Percentiles rank a stretch among this genome's conserved stretches.
These are phyloP conservation scores for Lecanicillium sp. DNA, from an alignment of 2,329 filamentous ascomycete species.

Conservation along the genomic window DNA sequence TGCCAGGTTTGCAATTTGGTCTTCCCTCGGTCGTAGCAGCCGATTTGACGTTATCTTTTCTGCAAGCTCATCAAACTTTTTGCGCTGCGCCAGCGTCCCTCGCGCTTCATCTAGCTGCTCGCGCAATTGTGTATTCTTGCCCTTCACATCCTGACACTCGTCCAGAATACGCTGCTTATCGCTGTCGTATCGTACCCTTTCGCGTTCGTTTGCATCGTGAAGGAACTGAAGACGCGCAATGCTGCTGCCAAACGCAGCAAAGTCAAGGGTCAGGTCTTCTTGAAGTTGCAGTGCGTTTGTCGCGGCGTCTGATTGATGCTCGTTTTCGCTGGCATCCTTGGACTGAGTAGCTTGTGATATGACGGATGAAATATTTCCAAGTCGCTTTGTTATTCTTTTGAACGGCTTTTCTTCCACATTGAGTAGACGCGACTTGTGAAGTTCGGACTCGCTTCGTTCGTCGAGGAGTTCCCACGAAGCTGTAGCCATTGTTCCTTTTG, in stretches of 20 bases:
- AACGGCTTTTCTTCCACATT: constrained; percentile 90
- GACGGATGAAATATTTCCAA: constrained; percentile 61
- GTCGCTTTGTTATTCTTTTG: constrained; percentile 75
- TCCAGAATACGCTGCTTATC: constrained; percentile 73
- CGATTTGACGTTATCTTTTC: constrained; percentile 79
- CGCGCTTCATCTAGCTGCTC: constrained; percentile 70
- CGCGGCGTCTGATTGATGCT: constrained; percentile 30
- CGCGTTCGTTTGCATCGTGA: constrained; percentile 69
- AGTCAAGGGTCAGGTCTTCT: constrained; percentile 80
- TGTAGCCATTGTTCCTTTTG: constrained; percentile 25
- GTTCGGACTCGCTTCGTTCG: constrained; percentile 68
- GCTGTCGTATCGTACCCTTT: constrained; percentile 73
- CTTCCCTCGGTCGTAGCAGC: constrained; percentile 72
- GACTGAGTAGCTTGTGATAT: constrained; percentile 26
- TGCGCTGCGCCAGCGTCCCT: constrained; percentile 66
- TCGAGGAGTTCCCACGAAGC: constrained; percentile 61
- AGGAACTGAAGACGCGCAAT: constrained; percentile 85
- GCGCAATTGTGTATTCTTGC: constrained; percentile 64
- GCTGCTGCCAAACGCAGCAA: constrained; percentile 78
- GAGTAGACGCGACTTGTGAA: constrained; percentile 80
- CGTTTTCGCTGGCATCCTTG: constrained; percentile 21
- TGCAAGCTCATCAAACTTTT: constrained; percentile 80
- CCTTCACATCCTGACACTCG: constrained; percentile 69
- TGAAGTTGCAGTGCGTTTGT: constrained; percentile 57
- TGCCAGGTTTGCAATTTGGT: constrained; percentile 67